A percentile compares a stretch with the other conserved stretches of the same genome.
These are phyloP conservation scores for Phytophthora sp. DNA, from an alignment of 352 stramenopile species.

Conservation along the genomic window DNA sequence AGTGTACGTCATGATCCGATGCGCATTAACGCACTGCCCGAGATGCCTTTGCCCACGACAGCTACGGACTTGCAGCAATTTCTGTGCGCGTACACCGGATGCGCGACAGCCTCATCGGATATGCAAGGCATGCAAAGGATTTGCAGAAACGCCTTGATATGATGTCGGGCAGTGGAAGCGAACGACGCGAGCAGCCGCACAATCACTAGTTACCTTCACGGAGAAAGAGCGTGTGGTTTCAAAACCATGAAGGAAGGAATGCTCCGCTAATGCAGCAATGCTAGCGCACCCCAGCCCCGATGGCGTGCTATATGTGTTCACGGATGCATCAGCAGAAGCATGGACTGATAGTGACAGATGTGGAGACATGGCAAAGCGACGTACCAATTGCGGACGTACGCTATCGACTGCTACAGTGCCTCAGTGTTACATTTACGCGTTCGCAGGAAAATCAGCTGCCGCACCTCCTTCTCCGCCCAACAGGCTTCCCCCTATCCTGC, in stretches of 20 bases:
- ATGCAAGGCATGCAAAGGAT: background rate
- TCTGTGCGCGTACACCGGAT: background rate
- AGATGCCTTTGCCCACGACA: background rate
- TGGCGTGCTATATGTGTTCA: conserved; percentile 2
- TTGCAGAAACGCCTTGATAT: background rate
- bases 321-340: background rate
- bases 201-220: background rate
- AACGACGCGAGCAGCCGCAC: background rate
- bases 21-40: background rate
- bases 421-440: background rate
- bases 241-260: conserved; percentile 7
- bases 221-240: background rate
- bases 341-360: conserved; percentile 8
- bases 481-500: no score
- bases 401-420: background rate
- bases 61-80: background rate
- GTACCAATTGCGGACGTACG: background rate
- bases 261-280: background rate
- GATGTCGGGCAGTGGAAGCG: background rate
- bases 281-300: conserved; percentile 3
- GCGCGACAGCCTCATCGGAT: background rate
- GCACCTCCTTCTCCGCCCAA: no score
- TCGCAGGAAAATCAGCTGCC: background rate
- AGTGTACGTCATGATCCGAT: conserved; percentile 4
- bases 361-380: background rate